phyloP scores from a whole-genome alignment of 371 early-diverging fungal species.

The Mucor ambiguus region DNA sequence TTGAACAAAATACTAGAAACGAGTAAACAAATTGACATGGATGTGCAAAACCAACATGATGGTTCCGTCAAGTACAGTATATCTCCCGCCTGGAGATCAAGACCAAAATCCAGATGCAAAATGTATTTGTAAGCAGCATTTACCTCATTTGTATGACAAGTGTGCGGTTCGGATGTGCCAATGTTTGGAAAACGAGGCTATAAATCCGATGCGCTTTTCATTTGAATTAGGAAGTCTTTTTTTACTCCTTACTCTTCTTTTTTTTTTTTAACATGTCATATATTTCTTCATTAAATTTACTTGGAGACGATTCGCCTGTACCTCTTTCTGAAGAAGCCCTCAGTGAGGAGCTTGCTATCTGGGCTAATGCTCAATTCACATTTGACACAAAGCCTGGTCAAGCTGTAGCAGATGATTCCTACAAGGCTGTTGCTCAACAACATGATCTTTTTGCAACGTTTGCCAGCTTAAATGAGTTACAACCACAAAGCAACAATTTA shows the following conservation, averaged over 20 bases:
- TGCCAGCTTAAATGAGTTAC: background rate
- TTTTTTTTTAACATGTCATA: constrained; percentile 38
- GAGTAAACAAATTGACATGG: too few relatives aligned
- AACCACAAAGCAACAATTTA: background rate
- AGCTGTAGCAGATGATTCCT: constrained; percentile 34
- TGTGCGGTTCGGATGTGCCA: background rate
- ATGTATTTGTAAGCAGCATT: background rate
- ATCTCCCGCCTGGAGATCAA: too few relatives aligned
- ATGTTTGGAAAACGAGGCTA: background rate
- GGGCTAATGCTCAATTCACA: constrained; percentile 78
- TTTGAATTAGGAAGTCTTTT: background rate
- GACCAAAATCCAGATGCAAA: background rate
- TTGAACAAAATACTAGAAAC: too few relatives aligned
- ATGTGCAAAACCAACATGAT: background rate
- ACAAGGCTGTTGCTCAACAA: constrained; percentile 14
- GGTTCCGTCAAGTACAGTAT: background rate
- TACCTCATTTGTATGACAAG: background rate
- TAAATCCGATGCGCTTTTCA: background rate
- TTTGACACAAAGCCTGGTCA: constrained; percentile 60
- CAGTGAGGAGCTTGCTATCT: constrained; percentile 50
- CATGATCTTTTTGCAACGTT: constrained; percentile 19
- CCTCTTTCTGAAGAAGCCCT: constrained; percentile 42
- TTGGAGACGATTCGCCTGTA: constrained; percentile 40
- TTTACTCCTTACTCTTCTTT: background rate
- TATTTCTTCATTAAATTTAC: constrained; percentile 46